Percentiles rank a stretch among this genome's conserved stretches.
Evolutionary conservation across 495 filamentous ascomycete genomes (phyloP).

Genomic region (Rhizodiscina lignyota): DNA sequence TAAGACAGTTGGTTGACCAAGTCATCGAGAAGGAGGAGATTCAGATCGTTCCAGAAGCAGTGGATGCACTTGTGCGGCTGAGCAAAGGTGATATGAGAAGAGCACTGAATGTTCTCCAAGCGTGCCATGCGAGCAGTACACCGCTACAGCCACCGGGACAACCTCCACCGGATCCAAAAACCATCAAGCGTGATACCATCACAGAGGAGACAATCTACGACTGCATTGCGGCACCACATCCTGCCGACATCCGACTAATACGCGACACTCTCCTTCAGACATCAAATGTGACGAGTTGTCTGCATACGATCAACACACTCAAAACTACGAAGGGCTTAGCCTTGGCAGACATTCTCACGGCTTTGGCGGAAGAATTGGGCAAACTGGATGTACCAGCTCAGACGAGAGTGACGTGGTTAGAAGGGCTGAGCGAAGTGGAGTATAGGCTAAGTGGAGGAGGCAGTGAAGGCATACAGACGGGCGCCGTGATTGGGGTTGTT

Average conservation of each 20-base stretch:
- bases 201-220: conserved; percentile 89
- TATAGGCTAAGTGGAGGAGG: conserved; percentile 80
- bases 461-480: conserved; percentile 79
- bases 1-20: conserved; percentile 65
- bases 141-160: conserved; percentile 29
- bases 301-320: conserved; percentile 70
- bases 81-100: conserved; percentile 94
- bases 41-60: conserved; percentile 62
- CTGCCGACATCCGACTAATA: conserved; percentile 73
- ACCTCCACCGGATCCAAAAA: conserved; percentile 24
- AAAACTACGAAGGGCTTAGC: conserved; percentile 81
- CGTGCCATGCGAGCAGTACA: conserved; percentile 84
- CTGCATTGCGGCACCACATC: conserved; percentile 92
- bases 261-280: conserved; percentile 65
- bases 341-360: conserved; percentile 80
- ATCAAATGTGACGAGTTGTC: conserved; percentile 69
- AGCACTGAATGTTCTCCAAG: conserved; percentile 88
- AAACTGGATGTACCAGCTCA: conserved; percentile 73
- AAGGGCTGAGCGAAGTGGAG: conserved; percentile 83
- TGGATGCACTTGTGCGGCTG: conserved; percentile 63
- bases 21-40: conserved; percentile 81
- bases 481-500: conserved; percentile 77
- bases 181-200: conserved; percentile 60
- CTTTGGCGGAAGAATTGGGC: conserved; percentile 63
- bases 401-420: conserved; percentile 79